A percentile compares a stretch with the other conserved stretches of the same genome.
Conservation (phyloP, 495 filamentous ascomycete species). For the Penicillium egyptiacum region DNA sequence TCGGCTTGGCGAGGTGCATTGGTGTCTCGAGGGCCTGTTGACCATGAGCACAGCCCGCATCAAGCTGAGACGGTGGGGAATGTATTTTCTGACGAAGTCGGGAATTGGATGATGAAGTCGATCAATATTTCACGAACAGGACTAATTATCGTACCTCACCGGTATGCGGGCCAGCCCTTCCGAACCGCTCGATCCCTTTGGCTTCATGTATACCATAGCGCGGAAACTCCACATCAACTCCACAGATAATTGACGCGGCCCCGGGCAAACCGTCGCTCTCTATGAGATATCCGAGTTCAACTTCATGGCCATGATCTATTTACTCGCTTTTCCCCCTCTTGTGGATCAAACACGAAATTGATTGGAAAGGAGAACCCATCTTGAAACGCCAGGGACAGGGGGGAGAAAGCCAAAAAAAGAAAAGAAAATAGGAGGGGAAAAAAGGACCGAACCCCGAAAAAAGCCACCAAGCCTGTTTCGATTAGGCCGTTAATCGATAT, state of each 20-base stretch:
- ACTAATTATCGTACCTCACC: conserved; percentile 12
- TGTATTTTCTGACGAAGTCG: conserved; percentile 5
- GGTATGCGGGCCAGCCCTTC: conserved; percentile 20
- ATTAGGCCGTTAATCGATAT: conserved; percentile 4
- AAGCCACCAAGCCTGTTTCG: conserved; percentile 1
- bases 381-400: conserved; percentile 2
- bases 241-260: not conserved
- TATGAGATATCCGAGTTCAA: conserved; percentile 1
- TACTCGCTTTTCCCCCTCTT: not conserved
- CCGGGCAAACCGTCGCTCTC: not conserved
- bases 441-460: conserved; percentile 10
- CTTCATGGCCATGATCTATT: not conserved
- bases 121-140: conserved; percentile 14
- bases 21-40: conserved; percentile 10
- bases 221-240: conserved; percentile 14
- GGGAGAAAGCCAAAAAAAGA: not conserved
- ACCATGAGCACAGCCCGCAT: conserved; percentile 24
- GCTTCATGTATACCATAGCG: conserved; percentile 23
- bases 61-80: not conserved
- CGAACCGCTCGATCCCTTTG: conserved; percentile 22
- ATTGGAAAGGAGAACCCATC: not conserved
- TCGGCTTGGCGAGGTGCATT: conserved; percentile 20
- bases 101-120: conserved; percentile 6
- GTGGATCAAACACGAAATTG: not conserved
- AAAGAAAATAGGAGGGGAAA: not conserved